Conservation (phyloP, 2,329 filamentous ascomycete species). For the Apiospora saccharicola region DNA sequence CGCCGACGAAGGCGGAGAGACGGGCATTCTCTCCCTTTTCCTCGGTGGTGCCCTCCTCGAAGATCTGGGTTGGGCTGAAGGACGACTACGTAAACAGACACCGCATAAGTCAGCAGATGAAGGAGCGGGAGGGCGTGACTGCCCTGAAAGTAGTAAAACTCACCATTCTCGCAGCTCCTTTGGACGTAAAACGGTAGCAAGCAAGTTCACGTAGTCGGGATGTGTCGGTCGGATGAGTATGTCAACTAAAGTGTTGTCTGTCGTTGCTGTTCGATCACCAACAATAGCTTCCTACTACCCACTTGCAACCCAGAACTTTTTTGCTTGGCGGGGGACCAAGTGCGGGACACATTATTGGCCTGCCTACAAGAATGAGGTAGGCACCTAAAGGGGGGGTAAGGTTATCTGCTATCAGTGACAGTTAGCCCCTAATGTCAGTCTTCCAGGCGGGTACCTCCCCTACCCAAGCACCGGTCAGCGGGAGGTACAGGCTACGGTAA, state of each 20-base stretch:
- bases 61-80: constrained; percentile 92
- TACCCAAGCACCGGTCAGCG: background rate
- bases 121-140: background rate
- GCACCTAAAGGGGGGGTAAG: constrained; percentile 17
- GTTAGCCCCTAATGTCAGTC: background rate
- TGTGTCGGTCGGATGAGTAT: constrained; percentile 6
- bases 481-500: background rate
- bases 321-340: constrained; percentile 20
- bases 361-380: constrained; percentile 20
- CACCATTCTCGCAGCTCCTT: constrained; percentile 20
- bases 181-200: background rate
- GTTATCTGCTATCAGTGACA: constrained; percentile 18
- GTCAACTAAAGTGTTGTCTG: background rate
- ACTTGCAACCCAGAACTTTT: constrained; percentile 24
- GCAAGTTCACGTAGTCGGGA: constrained; percentile 1
- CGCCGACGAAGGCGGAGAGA: constrained; percentile 96
- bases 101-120: constrained; percentile 24
- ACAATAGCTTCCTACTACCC: constrained; percentile 19
- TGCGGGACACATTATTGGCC: constrained; percentile 21
- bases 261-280: constrained; percentile 10
- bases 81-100: constrained; percentile 51
- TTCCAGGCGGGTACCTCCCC: background rate
- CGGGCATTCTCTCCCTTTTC: constrained; percentile 99
- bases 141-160: background rate
- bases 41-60: constrained; percentile 94